These are phyloP conservation scores for Fusarium robinianum DNA, from an alignment of 2,329 filamentous ascomycete species.

Conservation along the genomic window DNA sequence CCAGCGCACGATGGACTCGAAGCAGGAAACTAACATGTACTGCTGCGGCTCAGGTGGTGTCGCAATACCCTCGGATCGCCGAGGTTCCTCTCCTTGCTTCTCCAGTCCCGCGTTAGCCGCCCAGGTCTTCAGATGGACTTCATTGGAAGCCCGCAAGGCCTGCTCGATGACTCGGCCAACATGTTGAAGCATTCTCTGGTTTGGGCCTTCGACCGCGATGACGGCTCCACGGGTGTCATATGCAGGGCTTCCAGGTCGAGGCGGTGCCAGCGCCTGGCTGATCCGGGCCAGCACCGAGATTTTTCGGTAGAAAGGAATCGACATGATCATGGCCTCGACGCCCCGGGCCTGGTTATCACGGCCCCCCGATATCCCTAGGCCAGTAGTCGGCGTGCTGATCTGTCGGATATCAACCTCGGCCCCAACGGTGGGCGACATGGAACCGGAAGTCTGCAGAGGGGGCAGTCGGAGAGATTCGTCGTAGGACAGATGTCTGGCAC, in stretches of 20 bases:
- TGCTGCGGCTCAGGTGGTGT: slow-evolving; percentile 38
- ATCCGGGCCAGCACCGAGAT: slow-evolving; percentile 77
- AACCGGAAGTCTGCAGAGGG: slow-evolving; percentile 53
- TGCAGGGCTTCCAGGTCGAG: slow-evolving; percentile 38
- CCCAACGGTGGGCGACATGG: slow-evolving; percentile 38
- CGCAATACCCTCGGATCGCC: slow-evolving; percentile 20
- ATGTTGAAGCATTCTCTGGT: slow-evolving; percentile 53
- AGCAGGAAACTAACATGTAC: slow-evolving; percentile 62
- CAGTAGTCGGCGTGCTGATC: slow-evolving; percentile 35
- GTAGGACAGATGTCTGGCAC: slow-evolving; percentile 54
- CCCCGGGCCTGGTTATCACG: slow-evolving; percentile 47
- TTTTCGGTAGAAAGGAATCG: slow-evolving; percentile 74
- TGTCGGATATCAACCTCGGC: slow-evolving; percentile 36
- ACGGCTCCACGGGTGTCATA: slow-evolving; percentile 70
- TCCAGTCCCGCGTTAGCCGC: slow-evolving; percentile 38
- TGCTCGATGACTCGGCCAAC: slow-evolving; percentile 68
- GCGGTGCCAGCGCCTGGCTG: slow-evolving; percentile 64
- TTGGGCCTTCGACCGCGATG: slow-evolving; percentile 80
- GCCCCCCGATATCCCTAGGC: slow-evolving; percentile 30
- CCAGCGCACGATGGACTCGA: slow-evolving; percentile 73
- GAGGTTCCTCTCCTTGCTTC: slow-evolving; percentile 12
- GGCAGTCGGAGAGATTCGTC: slow-evolving; percentile 60
- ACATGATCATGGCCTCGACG: slow-evolving; percentile 74
- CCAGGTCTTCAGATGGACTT: slow-evolving; percentile 52
- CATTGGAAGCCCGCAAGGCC: slow-evolving; percentile 56